Evolutionary conservation across 352 stramenopile species (phyloP), one percentile per base, ranked within the genome.

Genomic region (Phytophthora citrophthora): DNA sequence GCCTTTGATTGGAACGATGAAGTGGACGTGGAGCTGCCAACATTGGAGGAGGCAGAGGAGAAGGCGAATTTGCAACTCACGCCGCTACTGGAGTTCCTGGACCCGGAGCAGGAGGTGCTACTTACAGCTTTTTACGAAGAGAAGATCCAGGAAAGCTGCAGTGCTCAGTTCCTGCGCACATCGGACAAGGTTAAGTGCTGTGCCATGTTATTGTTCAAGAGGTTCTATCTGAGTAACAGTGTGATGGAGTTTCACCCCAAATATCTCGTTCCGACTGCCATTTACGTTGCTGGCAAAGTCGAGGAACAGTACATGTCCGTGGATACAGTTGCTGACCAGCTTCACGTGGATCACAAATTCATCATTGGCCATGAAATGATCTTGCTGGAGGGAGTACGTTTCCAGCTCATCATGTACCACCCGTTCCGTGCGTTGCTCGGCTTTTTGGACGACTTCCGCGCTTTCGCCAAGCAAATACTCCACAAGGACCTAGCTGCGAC

Each of bases 271-370:
- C 84, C 87, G 0, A 95, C 88, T 4, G 82, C 72, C 29, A 96
- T 97, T 57, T 96, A 96, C 72, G 86, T 96, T 15, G 89, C 89
- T 6, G 88, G 86, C 16, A 97, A 97, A 46, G 85, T 95, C 15
- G 89, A 97, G 67, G 89, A 97, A 83, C 88, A 96, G 71, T 96
- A 94, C 70, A 93, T 94, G 56, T 93, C 82, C 26, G 88, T 94
- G 38, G 88, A 96, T 41, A 94, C 79, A 41, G 81, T 96, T 43
- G 87, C 85, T 1, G 77, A 94, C 63, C 83, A 94, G 60, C 76
- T 95, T n/a, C 64, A 85, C 32, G 79, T 94, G 43, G 86, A 95
- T 64, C 86, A 93, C 61, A 91, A 92, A 64, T 81, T 91, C 63
- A 87, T 97, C 18, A 93, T 96, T 50, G 84, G 79, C 3, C 83